Evolutionary conservation across 2,329 filamentous ascomycete genomes (phyloP), one percentile per base, ranked within the genome.

Genomic region (Xylaria sp.): DNA sequence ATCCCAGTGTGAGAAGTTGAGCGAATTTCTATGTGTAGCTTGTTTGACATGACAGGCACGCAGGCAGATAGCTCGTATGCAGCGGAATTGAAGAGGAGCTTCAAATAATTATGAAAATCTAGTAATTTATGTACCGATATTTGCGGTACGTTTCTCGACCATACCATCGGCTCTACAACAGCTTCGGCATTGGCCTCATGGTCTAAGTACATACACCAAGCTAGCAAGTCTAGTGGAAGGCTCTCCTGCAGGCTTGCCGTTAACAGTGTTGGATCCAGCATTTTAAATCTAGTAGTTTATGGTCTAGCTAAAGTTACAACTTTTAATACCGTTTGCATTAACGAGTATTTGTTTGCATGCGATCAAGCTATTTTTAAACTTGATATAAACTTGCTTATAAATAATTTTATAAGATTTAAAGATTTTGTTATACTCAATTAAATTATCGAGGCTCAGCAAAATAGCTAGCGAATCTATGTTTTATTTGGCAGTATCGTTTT

Each of bases 121-220:
- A 74, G 73, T 56, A 77, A 47, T 54, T 48, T 64, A 19, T 9
- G 48, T 1, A 65, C 63, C 14, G 72, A 76, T 30, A 70, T 70
- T 48, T 69, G 64, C 21, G 8, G 39, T 21, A 67, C 71, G 39
- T 69, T 76, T 53, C 64, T 70, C 19, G 71, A 68, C 76, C 75
- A 78, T 4, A 64, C 61, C 70, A 78, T 74, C 0, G 76, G 76
- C 64, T 78, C 76, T 17, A 75, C 72, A 14, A 77, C 69, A 3
- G 54, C 65, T 65, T 78, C 74, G 3, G 74, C 71, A 42, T 76
- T 78, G 19, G 68, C 59, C 19, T 77, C 74, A 6, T 68, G 19
- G n/a, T 78, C 76, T 24, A 70, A 4, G 60, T 73, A 77, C 75
- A 78, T 77, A 51, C 74, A 77, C 76, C 76, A 78, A 27, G 64